Evolutionary conservation across 257 asterid species (phyloP).

Genomic region (Solanum chiquidenum): DNA sequence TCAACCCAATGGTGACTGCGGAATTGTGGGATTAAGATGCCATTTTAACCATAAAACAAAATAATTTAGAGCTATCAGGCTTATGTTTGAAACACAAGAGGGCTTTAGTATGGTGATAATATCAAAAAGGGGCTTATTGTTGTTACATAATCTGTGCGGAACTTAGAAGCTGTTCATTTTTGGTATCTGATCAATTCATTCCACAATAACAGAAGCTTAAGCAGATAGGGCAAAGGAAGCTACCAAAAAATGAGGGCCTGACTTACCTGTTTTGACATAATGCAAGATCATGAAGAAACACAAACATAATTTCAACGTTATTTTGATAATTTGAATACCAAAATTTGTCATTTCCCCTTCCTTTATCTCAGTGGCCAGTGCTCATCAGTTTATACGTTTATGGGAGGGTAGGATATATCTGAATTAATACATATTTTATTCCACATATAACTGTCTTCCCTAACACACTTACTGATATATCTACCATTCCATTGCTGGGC

Average conservation of each 20-base stretch:
- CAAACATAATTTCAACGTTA: background rate
- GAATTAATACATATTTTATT: background rate
- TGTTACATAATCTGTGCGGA: background rate
- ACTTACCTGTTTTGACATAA: background rate
- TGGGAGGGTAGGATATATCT: background rate
- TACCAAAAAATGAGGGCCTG: background rate
- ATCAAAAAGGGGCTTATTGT: background rate
- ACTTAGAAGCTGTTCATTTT: background rate
- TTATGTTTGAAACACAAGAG: background rate
- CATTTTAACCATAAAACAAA: background rate
- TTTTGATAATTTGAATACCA: background rate
- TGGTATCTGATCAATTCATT: background rate
- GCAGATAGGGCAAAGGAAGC: background rate
- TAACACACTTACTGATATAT: background rate
- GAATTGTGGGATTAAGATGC: background rate
- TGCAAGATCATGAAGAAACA: background rate
- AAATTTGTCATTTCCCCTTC: background rate
- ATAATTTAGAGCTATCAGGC: background rate
- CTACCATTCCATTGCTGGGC: background rate
- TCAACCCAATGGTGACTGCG: background rate
- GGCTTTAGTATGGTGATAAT: background rate
- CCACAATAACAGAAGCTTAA: background rate
- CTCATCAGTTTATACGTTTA: background rate
- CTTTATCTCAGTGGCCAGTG: background rate
- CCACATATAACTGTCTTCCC: background rate